phyloP scores from a whole-genome alignment of 1,284 basidiomycete genomes.

The Testicularia cyperi region DNA sequence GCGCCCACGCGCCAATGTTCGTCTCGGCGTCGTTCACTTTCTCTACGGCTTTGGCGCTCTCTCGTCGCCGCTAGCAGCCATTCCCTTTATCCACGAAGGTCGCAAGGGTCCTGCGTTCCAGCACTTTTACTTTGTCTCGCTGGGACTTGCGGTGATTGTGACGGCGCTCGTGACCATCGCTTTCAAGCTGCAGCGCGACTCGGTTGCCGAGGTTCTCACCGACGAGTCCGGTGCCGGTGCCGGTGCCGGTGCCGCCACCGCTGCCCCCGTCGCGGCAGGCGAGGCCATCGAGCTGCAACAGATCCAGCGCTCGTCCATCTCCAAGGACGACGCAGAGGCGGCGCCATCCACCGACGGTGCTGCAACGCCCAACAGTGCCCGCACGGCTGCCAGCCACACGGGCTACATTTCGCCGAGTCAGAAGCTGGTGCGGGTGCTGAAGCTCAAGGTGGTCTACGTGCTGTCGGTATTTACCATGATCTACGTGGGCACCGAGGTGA shows the following conservation, averaged over 20 bases:
- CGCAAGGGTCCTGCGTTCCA: slow-evolving; percentile 19
- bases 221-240: not conserved
- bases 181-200: slow-evolving; percentile 29
- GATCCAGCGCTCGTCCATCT: not conserved
- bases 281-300: not conserved
- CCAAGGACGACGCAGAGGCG: not conserved
- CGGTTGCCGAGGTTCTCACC: slow-evolving; percentile 11
- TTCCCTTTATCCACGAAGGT: slow-evolving; percentile 23
- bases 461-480: slow-evolving; percentile 30
- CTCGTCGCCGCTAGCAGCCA: slow-evolving; percentile 37
- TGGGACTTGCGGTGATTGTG: slow-evolving; percentile 21
- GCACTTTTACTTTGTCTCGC: slow-evolving; percentile 31
- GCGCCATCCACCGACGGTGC: slow-evolving; percentile 6
- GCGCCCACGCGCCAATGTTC: slow-evolving; percentile 27
- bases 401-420: slow-evolving; percentile 6
- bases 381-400: not conserved
- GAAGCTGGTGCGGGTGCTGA: slow-evolving; percentile 23
- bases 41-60: slow-evolving; percentile 44
- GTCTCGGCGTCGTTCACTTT: slow-evolving; percentile 36
- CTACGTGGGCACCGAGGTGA: slow-evolving; percentile 46
- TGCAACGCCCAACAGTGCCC: slow-evolving; percentile 3
- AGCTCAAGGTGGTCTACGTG: slow-evolving; percentile 9
- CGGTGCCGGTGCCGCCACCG: too few species aligned
- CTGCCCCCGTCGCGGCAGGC: too few species aligned
- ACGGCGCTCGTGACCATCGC: slow-evolving; percentile 14